phyloP scores from a whole-genome alignment of 2,329 filamentous ascomycete genomes.

The Diaporthe citriasiana region DNA sequence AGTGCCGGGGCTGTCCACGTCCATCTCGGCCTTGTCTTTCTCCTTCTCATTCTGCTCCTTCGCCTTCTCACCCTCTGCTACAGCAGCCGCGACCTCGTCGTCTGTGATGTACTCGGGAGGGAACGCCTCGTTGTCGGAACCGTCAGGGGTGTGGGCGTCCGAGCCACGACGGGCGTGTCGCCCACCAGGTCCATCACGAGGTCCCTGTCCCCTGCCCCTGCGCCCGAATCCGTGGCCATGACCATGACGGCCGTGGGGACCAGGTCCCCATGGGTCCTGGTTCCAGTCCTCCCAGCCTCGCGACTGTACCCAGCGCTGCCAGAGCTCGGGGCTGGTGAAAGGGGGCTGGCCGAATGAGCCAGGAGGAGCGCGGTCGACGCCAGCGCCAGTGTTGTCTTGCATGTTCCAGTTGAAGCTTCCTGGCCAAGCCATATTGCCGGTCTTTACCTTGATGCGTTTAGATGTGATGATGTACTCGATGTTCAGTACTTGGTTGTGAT shows the following conservation, averaged over 20 bases:
- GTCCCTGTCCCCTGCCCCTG: conserved; percentile 29
- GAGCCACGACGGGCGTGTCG: conserved; percentile 19
- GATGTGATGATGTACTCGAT: conserved; percentile 2
- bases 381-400: conserved; percentile 32
- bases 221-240: conserved; percentile 24
- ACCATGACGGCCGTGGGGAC: conserved; percentile 32
- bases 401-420: conserved; percentile 36
- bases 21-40: conserved; percentile 41
- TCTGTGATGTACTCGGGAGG: conserved; percentile 41
- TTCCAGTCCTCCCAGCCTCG: conserved; percentile 39
- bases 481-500: background rate
- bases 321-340: conserved; percentile 39
- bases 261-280: conserved; percentile 16
- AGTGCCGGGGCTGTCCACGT: conserved; percentile 50
- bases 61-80: conserved; percentile 35
- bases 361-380: conserved; percentile 39
- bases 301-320: conserved; percentile 38
- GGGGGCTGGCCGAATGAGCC: conserved; percentile 7
- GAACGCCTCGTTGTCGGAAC: conserved; percentile 38
- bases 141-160: conserved; percentile 22
- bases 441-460: conserved; percentile 23
- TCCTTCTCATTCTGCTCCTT: conserved; percentile 39
- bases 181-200: conserved; percentile 14
- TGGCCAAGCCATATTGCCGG: conserved; percentile 41
- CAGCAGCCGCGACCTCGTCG: conserved; percentile 39